phyloP scores from a whole-genome alignment of 192 early-diverging fungal species.

The Podila epicladia region DNA sequence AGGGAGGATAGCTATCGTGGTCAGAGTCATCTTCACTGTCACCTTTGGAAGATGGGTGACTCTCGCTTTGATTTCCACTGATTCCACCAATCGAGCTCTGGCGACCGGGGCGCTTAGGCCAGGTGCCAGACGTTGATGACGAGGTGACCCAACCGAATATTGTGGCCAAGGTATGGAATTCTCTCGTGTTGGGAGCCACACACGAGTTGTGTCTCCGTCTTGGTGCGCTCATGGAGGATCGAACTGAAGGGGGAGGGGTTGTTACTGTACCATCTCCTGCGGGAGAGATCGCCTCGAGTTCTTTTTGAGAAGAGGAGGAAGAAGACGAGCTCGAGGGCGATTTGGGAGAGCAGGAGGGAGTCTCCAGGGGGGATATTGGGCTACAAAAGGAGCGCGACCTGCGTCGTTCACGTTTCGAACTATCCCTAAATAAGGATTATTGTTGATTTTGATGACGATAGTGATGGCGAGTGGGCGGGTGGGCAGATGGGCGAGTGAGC shows the following conservation, averaged over 20 bases:
- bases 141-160: constrained; percentile 58
- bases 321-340: constrained; percentile 10
- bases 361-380: constrained; percentile 1
- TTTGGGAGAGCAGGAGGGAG: constrained; percentile 8
- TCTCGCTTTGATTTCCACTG: background rate
- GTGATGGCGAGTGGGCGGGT: background rate
- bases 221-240: background rate
- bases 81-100: background rate
- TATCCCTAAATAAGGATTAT: background rate
- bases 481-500: background rate
- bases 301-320: constrained; percentile 1
- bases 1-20: background rate
- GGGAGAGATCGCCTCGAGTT: constrained; percentile 8
- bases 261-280: constrained; percentile 5
- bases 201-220: constrained; percentile 55
- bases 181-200: constrained; percentile 51
- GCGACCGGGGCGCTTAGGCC: constrained; percentile 3
- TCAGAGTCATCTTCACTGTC: constrained; percentile 28
- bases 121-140: background rate
- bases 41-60: background rate
- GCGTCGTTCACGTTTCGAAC: constrained; percentile 10
- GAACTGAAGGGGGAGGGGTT: constrained; percentile 15
- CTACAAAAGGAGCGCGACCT: constrained; percentile 18
- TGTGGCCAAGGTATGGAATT: constrained; percentile 50
- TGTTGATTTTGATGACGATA: background rate